A percentile compares a stretch with the other conserved stretches of the same genome.
Conservation (phyloP, 371 early-diverging fungal species). For the Actinomortierella wolfii region DNA sequence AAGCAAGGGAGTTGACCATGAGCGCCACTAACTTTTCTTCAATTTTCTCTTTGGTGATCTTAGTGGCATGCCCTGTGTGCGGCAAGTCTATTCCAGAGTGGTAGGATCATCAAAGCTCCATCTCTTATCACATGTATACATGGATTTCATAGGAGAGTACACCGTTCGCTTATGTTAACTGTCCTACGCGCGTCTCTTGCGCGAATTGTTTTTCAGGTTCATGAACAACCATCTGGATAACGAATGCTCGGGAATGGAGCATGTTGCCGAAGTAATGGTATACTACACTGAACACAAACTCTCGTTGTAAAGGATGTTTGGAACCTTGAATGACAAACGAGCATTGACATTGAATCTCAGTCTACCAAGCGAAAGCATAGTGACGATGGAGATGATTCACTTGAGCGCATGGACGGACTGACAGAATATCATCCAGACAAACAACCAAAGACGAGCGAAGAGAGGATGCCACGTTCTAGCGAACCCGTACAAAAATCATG, state of each 20-base stretch:
- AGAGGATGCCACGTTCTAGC: no score
- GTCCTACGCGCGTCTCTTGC: no score
- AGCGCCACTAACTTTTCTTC: constrained; percentile 3
- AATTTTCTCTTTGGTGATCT: constrained; percentile 2
- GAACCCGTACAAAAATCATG: constrained; percentile 5
- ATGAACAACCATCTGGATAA: constrained; percentile 60
- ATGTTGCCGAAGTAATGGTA: constrained; percentile 21
- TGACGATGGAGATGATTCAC: no score
- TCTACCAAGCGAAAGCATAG: not conserved
- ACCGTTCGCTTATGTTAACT: not conserved
- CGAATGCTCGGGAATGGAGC: constrained; percentile 48
- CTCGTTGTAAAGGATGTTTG: no score
- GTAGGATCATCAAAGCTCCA: constrained; percentile 10
- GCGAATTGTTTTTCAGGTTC: constrained; percentile 16
- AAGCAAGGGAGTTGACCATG: not conserved
- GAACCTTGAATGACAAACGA: no score
- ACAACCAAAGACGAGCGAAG: no score
- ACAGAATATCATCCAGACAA: no score
- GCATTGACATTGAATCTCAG: no score
- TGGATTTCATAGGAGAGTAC: not conserved
- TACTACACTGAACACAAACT: constrained; percentile 1
- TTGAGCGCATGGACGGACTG: no score
- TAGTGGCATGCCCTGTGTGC: constrained; percentile 62
- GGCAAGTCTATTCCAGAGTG: constrained; percentile 52
- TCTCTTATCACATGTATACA: no score